These are phyloP conservation scores for Neophaeococcomyces aloes DNA, from an alignment of 2,329 filamentous ascomycete species.

Conservation along the genomic window DNA sequence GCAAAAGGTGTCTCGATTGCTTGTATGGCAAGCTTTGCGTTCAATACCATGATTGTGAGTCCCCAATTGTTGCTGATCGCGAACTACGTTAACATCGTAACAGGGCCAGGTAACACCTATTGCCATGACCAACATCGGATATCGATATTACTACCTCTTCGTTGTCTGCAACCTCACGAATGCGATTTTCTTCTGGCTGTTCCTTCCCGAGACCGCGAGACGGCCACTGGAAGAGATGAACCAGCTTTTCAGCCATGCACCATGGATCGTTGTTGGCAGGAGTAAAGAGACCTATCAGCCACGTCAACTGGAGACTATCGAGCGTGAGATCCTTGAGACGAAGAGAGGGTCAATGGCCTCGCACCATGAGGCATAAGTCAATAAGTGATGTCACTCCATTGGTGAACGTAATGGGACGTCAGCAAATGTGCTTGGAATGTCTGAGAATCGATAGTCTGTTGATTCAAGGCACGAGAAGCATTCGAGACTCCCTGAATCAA, in stretches of 20 bases:
- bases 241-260: constrained; percentile 54
- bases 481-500: too few species aligned
- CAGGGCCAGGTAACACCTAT: constrained; percentile 52
- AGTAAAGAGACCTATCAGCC: constrained; percentile 1
- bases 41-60: constrained; percentile 60
- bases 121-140: constrained; percentile 46
- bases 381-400: too few species aligned
- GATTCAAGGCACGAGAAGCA: too few species aligned
- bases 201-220: constrained; percentile 53
- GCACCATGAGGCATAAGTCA: too few species aligned
- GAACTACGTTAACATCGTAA: constrained; percentile 1
- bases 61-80: neutral
- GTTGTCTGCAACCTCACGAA: constrained; percentile 59
- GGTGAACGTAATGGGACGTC: too few species aligned
- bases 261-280: constrained; percentile 50
- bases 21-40: constrained; percentile 62
- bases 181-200: constrained; percentile 55
- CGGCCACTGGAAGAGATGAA: constrained; percentile 57
- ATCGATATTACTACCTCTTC: constrained; percentile 51
- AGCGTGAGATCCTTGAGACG: constrained; percentile 1
- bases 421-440: too few species aligned
- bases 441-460: too few species aligned
- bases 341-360: neutral
- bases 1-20: constrained; percentile 65
- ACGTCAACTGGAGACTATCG: neutral